Evolutionary conservation across 495 filamentous ascomycete species (phyloP).

Genomic region (Mycothermus thermophilus): DNA sequence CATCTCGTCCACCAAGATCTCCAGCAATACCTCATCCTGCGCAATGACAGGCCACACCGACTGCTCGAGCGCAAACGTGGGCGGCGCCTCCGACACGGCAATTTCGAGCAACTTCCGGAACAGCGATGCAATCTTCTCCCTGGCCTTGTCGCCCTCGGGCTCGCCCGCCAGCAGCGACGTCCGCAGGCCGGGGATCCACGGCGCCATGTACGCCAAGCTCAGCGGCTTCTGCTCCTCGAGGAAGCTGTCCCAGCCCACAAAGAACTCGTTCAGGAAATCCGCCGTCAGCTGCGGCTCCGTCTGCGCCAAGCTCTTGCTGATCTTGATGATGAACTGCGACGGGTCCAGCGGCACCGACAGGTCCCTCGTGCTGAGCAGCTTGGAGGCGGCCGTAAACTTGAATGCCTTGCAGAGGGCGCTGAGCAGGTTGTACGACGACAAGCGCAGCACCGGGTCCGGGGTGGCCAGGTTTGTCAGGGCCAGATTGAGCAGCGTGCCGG

Average conservation of each 20-base stretch:
- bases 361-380: conserved; percentile 45
- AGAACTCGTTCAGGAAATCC: conserved; percentile 55
- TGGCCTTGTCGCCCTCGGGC: conserved; percentile 43
- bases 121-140: conserved; percentile 45
- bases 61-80: conserved; percentile 45
- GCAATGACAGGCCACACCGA: conserved; percentile 47
- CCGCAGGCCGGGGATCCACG: conserved; percentile 46
- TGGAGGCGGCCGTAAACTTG: conserved; percentile 45
- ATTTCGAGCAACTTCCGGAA: conserved; percentile 51
- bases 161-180: conserved; percentile 42
- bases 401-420: conserved; percentile 49
- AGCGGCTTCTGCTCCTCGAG: conserved; percentile 46
- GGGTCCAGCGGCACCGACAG: conserved; percentile 44
- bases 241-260: conserved; percentile 54
- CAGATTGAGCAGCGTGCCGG: conserved; percentile 50
- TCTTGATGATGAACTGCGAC: conserved; percentile 47
- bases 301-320: conserved; percentile 45
- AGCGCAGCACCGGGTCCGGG: conserved; percentile 38
- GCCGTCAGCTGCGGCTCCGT: conserved; percentile 51
- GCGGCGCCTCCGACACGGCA: conserved; percentile 38
- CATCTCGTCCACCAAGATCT: conserved; percentile 51
- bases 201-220: conserved; percentile 52
- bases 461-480: conserved; percentile 50
- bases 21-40: conserved; percentile 45
- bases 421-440: conserved; percentile 50